Conservation (phyloP, 352 stramenopile genomes). For the Globisporangium yorkense region DNA sequence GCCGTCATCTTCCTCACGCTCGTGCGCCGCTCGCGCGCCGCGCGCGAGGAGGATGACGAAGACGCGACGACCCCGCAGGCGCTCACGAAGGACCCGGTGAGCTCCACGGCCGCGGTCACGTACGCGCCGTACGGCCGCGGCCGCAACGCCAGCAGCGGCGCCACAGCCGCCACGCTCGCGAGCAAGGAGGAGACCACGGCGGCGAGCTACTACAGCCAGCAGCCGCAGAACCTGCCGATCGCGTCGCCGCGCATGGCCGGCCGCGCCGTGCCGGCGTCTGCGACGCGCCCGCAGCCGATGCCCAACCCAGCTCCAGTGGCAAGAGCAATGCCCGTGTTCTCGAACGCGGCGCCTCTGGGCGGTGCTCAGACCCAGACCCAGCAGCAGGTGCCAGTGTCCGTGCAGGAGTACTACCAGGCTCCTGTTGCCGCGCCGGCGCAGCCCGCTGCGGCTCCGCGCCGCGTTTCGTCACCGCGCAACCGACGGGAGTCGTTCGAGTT, state of each 20-base stretch:
- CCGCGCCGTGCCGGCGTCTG: constrained; percentile 32
- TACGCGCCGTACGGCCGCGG: constrained; percentile 28
- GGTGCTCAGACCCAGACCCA: background rate
- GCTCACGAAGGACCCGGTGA: constrained; percentile 32
- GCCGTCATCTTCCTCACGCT: constrained; percentile 74
- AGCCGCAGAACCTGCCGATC: constrained; percentile 31
- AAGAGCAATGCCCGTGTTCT: constrained; percentile 11
- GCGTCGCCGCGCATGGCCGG: constrained; percentile 38
- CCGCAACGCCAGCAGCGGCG: constrained; percentile 11
- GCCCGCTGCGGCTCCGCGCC: constrained; percentile 13
- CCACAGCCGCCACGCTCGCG: background rate
- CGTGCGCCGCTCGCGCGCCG: constrained; percentile 60
- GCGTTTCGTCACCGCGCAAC: constrained; percentile 20
- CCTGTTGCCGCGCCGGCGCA: background rate
- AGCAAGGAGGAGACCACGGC: constrained; percentile 15
- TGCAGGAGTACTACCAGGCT: constrained; percentile 9
- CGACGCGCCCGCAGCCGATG: constrained; percentile 9
- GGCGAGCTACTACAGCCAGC: constrained; percentile 51
- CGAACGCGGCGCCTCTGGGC: constrained; percentile 8
- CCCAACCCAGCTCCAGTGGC: constrained; percentile 1
- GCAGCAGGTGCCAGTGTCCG: background rate
- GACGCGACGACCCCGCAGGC: constrained; percentile 26
- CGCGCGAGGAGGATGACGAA: constrained; percentile 54
- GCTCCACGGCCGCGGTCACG: constrained; percentile 20
- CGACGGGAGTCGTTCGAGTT: constrained; percentile 38